Evolutionary conservation across 495 filamentous ascomycete species (phyloP), one percentile per base, ranked within the genome.

Genomic region (Penicillium coffeae): DNA sequence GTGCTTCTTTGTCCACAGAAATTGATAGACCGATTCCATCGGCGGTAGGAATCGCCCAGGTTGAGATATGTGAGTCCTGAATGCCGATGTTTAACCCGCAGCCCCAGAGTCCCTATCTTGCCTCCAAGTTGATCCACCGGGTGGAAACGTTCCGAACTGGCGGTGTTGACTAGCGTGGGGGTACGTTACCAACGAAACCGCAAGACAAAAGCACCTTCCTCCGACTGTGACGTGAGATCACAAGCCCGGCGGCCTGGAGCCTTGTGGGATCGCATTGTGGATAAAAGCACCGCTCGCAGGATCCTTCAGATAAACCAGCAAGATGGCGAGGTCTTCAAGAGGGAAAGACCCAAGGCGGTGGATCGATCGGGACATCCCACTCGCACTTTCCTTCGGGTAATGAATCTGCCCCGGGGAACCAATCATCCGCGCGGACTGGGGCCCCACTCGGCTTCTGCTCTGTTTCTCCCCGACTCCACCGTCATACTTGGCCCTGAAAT

Each of bases 371-470:
- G 40, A 41, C 55, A 58, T 58, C 50, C 55, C 50, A n/a, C n/a
- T n/a, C n/a, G 52, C 55, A 38, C 47, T 47, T 54, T 50, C 55
- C 53, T 50, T 58, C 55, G 55, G 55, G 47, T 58, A 58, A 53
- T 58, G 55, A 53, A 22, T 33, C 18, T 32, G 34, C 33, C 22
- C 15, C 6, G 3, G 21, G 8, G 41, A 7, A 33, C 48, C 55
- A 62, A 62, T 59, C 38, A 48, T 45, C 46, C 59, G n/a, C n/a
- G n/a, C n/a, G n/a, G n/a, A n/a, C n/a, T n/a, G n/a, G n/a, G n/a
- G n/a, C 59, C 56, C 60, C 60, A 60, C 60, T 60, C 60, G 56
- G 56, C 59, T 57, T 58, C 57, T 59, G 56, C 21, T 59, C 52
- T 50, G 32, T 57, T 55, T 47, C 51, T 13, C 52, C 47, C 42